A percentile compares a stretch with the other conserved stretches of the same genome.
These are phyloP conservation scores for Monosporascus sp. DNA, from an alignment of 2,329 filamentous ascomycete species.

Conservation along the genomic window DNA sequence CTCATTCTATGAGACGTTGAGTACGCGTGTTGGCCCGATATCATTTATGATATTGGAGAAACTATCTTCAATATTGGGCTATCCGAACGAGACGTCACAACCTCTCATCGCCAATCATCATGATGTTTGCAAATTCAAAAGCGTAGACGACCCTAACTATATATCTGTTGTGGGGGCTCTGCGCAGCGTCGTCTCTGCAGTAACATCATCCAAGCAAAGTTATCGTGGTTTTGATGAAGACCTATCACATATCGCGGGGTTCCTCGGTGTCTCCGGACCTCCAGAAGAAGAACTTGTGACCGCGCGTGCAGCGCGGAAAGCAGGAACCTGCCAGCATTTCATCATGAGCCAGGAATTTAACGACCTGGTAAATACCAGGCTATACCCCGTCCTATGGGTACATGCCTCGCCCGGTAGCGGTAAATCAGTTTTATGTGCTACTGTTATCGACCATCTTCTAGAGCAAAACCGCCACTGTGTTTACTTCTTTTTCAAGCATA, in stretches of 20 bases:
- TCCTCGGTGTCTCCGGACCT: not conserved
- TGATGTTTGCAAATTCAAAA: constrained; percentile 20
- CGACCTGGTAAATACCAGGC: constrained; percentile 1
- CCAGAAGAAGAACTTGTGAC: constrained; percentile 6
- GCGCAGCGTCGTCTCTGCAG: constrained; percentile 8
- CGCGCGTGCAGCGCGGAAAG: constrained; percentile 1
- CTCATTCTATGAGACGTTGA: constrained; percentile 29
- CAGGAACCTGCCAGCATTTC: constrained; percentile 7
- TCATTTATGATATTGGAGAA: constrained; percentile 14
- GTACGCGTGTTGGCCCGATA: constrained; percentile 11
- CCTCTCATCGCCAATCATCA: constrained; percentile 23
- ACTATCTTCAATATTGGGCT: constrained; percentile 21
- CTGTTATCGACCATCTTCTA: constrained; percentile 8
- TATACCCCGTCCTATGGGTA: not conserved
- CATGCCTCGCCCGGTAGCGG: constrained; percentile 10
- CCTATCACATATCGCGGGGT: not conserved
- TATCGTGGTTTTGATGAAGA: not conserved
- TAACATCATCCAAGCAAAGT: not conserved
- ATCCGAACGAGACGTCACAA: constrained; percentile 13
- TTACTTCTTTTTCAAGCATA: constrained; percentile 10
- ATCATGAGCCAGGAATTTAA: constrained; percentile 3
- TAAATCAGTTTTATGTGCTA: constrained; percentile 7
- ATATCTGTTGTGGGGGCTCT: constrained; percentile 9
- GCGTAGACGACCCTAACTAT: constrained; percentile 13
- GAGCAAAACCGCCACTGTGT: constrained; percentile 1